phyloP scores from a whole-genome alignment of 768 basidiomycete genomes.

The Leucosporidium creatinivorum region DNA sequence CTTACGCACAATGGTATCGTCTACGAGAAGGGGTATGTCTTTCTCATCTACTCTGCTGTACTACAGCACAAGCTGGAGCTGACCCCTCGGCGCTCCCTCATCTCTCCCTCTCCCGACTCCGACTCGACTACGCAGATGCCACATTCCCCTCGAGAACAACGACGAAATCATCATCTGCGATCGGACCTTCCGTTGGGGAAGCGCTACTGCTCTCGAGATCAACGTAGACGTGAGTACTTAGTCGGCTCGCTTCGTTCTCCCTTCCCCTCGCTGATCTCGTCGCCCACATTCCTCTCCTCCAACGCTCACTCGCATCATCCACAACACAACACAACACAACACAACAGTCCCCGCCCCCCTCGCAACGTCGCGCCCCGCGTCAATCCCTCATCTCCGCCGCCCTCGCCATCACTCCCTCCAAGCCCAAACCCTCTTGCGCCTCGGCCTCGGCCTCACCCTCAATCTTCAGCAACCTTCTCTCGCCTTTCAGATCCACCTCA shows the following conservation, averaged over 20 bases:
- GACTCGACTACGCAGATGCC: no score
- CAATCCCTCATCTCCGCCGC: background rate
- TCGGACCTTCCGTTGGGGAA: background rate
- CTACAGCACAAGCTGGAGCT: no score
- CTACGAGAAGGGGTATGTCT: background rate
- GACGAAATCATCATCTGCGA: slow-evolving; percentile 2
- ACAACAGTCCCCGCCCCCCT: background rate
- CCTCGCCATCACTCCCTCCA: background rate
- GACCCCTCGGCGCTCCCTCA: no score
- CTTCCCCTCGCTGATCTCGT: background rate
- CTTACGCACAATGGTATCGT: background rate
- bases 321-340: no score
- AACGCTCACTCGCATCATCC: background rate
- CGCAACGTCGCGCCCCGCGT: background rate
- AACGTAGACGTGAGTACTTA: background rate
- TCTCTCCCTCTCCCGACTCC: no score
- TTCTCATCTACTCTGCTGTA: no score
- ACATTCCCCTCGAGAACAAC: background rate
- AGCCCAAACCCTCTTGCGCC: background rate
- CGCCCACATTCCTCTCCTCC: background rate
- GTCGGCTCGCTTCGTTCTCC: no score
- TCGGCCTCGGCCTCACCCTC: background rate
- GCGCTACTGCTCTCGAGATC: background rate
- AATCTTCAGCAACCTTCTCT: no score
- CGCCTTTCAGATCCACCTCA: background rate